Percentiles rank a stretch among this genome's conserved stretches.
Evolutionary conservation across 345 rosid genomes (phyloP).

Genomic region (Chamaenerion angustifolium): DNA sequence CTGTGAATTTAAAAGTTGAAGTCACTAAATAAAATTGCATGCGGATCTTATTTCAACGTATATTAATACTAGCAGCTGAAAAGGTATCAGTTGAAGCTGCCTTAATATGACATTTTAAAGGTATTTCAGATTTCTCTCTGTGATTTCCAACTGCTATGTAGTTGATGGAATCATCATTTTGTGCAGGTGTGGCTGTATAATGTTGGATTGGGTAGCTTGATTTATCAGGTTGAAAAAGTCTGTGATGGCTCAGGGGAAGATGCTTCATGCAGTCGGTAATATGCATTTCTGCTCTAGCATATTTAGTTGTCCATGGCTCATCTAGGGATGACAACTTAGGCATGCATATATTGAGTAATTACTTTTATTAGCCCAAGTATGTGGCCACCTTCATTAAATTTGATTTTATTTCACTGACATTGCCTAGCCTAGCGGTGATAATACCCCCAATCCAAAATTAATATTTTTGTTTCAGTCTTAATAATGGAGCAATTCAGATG

Average conservation of each 20-base stretch:
- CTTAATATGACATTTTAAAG: neutral
- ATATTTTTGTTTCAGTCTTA: neutral
- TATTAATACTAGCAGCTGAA: no score
- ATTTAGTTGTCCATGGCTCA: neutral
- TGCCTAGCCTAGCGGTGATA: no score
- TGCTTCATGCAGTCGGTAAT: slow-evolving; percentile 66
- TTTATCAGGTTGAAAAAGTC: slow-evolving; percentile 40
- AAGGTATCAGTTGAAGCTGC: no score
- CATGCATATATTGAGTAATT: no score
- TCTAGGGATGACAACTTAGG: no score
- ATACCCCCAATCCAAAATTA: no score
- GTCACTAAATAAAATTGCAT: no score
- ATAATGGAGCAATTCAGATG: slow-evolving; percentile 32
- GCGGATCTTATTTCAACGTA: no score
- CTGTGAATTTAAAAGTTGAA: no score
- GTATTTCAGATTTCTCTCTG: neutral
- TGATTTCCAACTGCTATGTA: neutral
- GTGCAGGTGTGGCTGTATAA: slow-evolving; percentile 51
- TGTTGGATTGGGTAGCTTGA: slow-evolving; percentile 38
- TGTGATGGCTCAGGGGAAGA: slow-evolving; percentile 85
- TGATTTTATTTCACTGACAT: no score
- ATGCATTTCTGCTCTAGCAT: neutral
- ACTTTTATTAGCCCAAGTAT: no score
- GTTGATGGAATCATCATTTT: neutral
- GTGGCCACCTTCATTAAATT: no score